A percentile compares a stretch with the other conserved stretches of the same genome.
phyloP scores from a whole-genome alignment of 441 rosid genomes.

The Adansonia grandidieri region DNA sequence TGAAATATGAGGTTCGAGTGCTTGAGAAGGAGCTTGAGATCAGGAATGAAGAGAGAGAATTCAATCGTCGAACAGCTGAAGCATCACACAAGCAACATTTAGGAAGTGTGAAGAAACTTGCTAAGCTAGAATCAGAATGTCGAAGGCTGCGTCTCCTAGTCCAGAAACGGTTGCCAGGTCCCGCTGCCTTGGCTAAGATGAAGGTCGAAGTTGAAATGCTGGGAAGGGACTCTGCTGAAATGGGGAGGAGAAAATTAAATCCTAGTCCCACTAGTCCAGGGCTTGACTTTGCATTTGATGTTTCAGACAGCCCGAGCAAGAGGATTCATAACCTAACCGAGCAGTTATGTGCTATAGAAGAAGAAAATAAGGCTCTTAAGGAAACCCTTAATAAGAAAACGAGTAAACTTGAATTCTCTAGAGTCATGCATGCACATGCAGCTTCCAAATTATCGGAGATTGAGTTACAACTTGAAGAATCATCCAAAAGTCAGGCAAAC shows the following conservation, averaged over 20 bases:
- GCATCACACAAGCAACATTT: conserved; percentile 72
- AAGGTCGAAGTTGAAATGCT: conserved; percentile 70
- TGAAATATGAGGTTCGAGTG: conserved; percentile 76
- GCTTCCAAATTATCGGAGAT: conserved; percentile 62
- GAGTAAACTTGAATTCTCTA: conserved; percentile 69
- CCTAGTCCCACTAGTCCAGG: conserved; percentile 38
- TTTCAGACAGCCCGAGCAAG: conserved; percentile 39
- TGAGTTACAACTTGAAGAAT: conserved; percentile 61
- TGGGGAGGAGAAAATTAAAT: conserved; percentile 53
- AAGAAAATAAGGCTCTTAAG: conserved; percentile 76
- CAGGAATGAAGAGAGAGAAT: conserved; percentile 82
- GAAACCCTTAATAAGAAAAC: conserved; percentile 64
- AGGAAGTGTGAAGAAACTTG: conserved; percentile 75
- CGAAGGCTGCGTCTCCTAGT: conserved; percentile 75
- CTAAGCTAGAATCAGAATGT: conserved; percentile 86
- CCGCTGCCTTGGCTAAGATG: conserved; percentile 76
- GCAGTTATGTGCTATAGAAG: conserved; percentile 62
- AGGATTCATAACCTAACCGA: conserved; percentile 54
- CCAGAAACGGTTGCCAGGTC: conserved; percentile 78
- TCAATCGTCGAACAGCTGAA: conserved; percentile 64
- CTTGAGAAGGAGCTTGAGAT: conserved; percentile 87
- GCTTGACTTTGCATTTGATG: conserved; percentile 41
- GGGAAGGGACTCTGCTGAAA: conserved; percentile 54
- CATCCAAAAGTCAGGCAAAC: conserved; percentile 48
- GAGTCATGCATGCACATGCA: conserved; percentile 59